These are phyloP conservation scores for Suillus sp. DNA, from an alignment of 768 basidiomycete species.

Conservation along the genomic window DNA sequence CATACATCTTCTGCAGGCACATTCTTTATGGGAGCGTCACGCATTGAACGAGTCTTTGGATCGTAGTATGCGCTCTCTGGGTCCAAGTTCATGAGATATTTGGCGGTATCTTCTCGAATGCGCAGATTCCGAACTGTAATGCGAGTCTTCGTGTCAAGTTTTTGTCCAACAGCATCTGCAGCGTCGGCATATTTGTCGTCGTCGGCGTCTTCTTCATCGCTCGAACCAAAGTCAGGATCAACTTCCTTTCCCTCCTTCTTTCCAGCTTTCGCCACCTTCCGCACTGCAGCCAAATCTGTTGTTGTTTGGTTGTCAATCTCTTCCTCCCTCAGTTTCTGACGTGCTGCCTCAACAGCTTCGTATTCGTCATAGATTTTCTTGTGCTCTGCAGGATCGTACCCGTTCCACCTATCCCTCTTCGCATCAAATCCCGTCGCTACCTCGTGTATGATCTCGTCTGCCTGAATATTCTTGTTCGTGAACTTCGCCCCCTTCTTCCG, in stretches of 20 bases:
- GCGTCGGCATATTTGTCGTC: constrained; percentile 99
- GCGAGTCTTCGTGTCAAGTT: constrained; percentile 96
- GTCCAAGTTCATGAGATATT: constrained; percentile 96
- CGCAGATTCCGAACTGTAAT: constrained; percentile 98
- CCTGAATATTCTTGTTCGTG: constrained; percentile 85
- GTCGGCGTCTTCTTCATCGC: constrained; percentile 93
- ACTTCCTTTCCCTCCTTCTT: constrained; percentile 67
- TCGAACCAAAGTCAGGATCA: constrained; percentile 94
- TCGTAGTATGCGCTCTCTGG: constrained; percentile 97
- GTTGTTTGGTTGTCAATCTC: constrained; percentile 98
- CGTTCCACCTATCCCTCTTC: constrained; percentile 98
- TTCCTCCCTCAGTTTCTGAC: constrained; percentile 91
- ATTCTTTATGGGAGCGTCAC: constrained; percentile 86
- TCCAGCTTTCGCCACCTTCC: constrained; percentile 93
- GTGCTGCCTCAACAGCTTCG: constrained; percentile 85
- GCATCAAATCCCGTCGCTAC: constrained; percentile 81
- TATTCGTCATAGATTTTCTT: constrained; percentile 91
- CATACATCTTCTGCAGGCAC: constrained; percentile 86
- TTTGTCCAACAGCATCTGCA: constrained; percentile 97
- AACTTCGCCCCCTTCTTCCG: constrained; percentile 95
- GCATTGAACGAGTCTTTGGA: constrained; percentile 99
- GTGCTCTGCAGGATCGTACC: constrained; percentile 90
- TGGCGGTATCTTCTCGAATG: constrained; percentile 98
- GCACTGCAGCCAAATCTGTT: constrained; percentile 85
- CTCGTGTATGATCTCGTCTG: constrained; percentile 89